Evolutionary conservation across 345 rosid species (phyloP).

Genomic region (Eucalyptus victrix): DNA sequence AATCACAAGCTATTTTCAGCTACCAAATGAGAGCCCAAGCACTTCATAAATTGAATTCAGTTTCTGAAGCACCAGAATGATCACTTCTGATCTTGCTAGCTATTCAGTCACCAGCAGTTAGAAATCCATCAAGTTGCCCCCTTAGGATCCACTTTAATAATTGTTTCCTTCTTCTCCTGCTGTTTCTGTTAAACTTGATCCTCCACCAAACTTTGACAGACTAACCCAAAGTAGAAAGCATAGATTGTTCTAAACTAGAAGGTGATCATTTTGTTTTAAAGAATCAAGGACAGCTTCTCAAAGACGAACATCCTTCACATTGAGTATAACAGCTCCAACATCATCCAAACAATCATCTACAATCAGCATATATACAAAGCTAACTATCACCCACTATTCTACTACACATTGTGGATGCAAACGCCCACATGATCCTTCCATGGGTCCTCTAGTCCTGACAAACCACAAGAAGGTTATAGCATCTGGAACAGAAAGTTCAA

Average conservation of each 20-base stretch:
- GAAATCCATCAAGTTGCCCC: not conserved
- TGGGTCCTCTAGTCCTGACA: not conserved
- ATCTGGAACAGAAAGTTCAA: not conserved
- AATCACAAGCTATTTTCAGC: not conserved
- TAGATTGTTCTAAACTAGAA: not conserved
- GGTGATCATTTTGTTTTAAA: not conserved
- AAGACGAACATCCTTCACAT: not conserved
- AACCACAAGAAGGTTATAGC: not conserved
- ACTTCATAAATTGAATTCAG: not conserved
- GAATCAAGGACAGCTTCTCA: not conserved
- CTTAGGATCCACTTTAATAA: not conserved
- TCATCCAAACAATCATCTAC: not conserved
- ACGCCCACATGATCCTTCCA: not conserved
- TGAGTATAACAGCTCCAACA: not conserved
- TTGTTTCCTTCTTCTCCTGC: not conserved
- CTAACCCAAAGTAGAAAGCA: not conserved
- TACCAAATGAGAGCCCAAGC: not conserved
- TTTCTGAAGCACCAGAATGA: not conserved
- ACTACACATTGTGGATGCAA: not conserved
- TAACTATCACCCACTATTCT: not conserved
- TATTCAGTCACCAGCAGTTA: not conserved
- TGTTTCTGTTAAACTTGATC: not conserved
- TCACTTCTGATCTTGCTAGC: not conserved
- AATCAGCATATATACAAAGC: not conserved
- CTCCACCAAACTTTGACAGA: not conserved